A percentile compares a stretch with the other conserved stretches of the same genome.
Evolutionary conservation across 208 protist genomes (phyloP).

Genomic region (Wallacemonas sp.): DNA sequence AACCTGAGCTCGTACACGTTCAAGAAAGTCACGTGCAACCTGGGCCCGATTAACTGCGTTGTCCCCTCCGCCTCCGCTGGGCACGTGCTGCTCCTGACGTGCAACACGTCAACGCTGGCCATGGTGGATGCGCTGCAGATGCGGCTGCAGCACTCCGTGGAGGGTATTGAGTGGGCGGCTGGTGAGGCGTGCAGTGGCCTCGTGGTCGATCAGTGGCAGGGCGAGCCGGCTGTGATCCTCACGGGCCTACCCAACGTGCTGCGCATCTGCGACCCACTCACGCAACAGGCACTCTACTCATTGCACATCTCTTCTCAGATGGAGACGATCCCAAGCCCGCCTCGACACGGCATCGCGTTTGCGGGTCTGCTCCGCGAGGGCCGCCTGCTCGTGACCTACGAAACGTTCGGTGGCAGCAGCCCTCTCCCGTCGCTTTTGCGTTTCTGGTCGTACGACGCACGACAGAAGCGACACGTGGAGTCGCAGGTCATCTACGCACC

Average conservation of each 20-base stretch:
- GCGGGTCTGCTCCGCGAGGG: conserved; percentile 68
- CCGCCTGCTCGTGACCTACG: conserved; percentile 79
- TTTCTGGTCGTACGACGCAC: conserved; percentile 78
- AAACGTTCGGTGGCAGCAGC: conserved; percentile 61
- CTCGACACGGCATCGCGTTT: conserved; percentile 77
- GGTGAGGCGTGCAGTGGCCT: conserved; percentile 65
- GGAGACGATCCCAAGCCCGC: conserved; percentile 72
- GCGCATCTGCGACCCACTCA: conserved; percentile 82
- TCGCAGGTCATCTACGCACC: conserved; percentile 77
- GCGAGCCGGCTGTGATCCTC: conserved; percentile 72
- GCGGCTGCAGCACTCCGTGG: conserved; percentile 50
- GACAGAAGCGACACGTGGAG: conserved; percentile 61
- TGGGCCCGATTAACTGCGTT: conserved; percentile 49
- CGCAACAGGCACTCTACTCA: conserved; percentile 86
- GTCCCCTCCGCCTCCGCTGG: conserved; percentile 35
- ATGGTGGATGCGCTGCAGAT: conserved; percentile 69
- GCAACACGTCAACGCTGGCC: conserved; percentile 66
- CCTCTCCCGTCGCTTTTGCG: conserved; percentile 66
- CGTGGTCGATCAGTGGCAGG: conserved; percentile 73
- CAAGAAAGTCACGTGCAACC: conserved; percentile 48
- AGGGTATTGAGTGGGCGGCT: conserved; percentile 85
- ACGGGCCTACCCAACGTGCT: conserved; percentile 80
- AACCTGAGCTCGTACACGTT: conserved; percentile 58
- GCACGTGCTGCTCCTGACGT: conserved; percentile 66
- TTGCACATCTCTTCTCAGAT: conserved; percentile 88